Conservation (phyloP, 2,329 filamentous ascomycete species). For the Colletotrichum abscissum region DNA sequence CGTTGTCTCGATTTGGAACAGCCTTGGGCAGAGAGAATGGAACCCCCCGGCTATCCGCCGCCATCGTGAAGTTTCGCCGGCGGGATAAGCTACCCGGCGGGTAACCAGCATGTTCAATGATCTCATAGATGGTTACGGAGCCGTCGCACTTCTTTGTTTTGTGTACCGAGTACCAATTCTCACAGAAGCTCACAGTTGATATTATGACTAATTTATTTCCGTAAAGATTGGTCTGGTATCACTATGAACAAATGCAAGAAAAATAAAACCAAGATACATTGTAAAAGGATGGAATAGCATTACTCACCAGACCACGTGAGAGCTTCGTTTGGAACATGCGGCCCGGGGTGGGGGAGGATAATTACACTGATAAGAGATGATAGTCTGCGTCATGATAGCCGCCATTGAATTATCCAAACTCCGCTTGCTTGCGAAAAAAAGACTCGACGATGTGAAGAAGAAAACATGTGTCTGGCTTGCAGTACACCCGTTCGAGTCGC, state of each 20-base stretch:
- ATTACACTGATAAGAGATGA: conserved; percentile 2
- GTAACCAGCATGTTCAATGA: not conserved
- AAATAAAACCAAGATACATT: not conserved
- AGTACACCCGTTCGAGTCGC: conserved; percentile 4
- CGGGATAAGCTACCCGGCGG: not conserved
- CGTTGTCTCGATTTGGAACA: not conserved
- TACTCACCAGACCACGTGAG: conserved; percentile 26
- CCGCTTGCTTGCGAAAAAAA: conserved; percentile 4
- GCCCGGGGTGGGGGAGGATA: not conserved
- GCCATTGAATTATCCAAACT: conserved; percentile 16
- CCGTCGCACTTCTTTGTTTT: no score
- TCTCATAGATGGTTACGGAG: not conserved
- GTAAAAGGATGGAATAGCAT: conserved; percentile 7
- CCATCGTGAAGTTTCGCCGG: not conserved
- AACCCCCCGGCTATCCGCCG: not conserved
- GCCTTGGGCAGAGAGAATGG: not conserved
- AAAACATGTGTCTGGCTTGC: conserved; percentile 18
- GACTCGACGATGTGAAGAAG: not conserved
- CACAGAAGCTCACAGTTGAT: not conserved
- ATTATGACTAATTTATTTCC: not conserved
- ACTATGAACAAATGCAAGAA: not conserved
- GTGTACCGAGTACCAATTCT: not conserved
- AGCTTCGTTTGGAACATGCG: conserved; percentile 4
- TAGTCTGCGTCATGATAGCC: not conserved
- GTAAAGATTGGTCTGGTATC: not conserved